A percentile compares a stretch with the other conserved stretches of the same genome.
These are phyloP conservation scores for Tetrahymena elliotti DNA, from an alignment of 73 alveolate genomes.

Conservation along the genomic window DNA sequence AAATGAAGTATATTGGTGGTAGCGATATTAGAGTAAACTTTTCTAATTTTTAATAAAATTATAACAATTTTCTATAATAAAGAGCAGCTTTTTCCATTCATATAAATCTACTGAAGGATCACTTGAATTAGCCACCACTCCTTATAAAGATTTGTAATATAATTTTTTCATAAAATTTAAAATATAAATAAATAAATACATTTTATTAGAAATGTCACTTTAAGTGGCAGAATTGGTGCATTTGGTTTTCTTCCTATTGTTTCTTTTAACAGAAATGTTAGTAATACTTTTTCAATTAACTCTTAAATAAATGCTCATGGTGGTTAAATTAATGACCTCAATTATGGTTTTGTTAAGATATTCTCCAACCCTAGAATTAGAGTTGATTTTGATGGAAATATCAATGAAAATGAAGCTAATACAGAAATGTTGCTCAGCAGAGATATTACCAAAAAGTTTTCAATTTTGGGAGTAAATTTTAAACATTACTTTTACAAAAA, in stretches of 20 bases:
- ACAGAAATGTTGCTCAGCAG: background rate
- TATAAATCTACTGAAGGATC: background rate
- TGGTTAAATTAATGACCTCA: background rate
- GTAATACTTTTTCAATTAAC: background rate
- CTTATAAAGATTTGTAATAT: background rate
- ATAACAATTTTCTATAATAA: background rate
- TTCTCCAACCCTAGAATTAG: background rate
- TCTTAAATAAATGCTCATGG: background rate
- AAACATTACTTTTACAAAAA: background rate
- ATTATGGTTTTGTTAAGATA: background rate
- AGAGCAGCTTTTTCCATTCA: background rate
- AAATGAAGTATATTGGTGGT: background rate
- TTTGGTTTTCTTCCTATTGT: background rate
- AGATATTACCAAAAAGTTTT: background rate
- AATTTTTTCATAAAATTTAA: background rate
- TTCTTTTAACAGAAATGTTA: background rate
- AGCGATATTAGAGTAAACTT: background rate
- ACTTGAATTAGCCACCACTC: background rate
- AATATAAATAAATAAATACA: background rate
- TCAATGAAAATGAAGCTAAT: background rate
- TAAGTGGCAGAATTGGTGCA: background rate
- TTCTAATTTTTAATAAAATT: background rate
- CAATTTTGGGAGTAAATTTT: background rate
- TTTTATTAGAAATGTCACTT: background rate
- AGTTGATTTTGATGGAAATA: background rate